A percentile compares a stretch with the other conserved stretches of the same genome.
phyloP scores from a whole-genome alignment of 1,284 basidiomycete species.

The Heliocybe sulcata region DNA sequence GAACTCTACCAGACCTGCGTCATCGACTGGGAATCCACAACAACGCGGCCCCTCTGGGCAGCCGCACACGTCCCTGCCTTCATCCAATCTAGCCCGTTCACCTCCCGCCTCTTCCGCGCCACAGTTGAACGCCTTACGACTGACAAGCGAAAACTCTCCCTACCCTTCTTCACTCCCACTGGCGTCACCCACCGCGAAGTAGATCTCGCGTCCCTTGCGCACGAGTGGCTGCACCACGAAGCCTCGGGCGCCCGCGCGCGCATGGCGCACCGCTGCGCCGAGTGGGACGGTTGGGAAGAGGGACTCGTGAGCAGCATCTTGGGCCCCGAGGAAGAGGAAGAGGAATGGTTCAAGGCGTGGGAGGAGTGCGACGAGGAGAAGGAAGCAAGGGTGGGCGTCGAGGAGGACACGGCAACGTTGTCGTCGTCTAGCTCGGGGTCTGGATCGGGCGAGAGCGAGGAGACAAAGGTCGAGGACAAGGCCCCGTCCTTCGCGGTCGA shows the following conservation, averaged over 20 bases:
- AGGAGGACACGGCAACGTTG: constrained; percentile 9
- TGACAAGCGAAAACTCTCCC: constrained; percentile 3
- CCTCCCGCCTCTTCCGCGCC: constrained; percentile 58
- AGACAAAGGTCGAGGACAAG: constrained; percentile 7
- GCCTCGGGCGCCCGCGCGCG: constrained; percentile 54
- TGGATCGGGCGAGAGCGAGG: background rate
- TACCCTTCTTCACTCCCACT: constrained; percentile 11
- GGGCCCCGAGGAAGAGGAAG: constrained; percentile 59
- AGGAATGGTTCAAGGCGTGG: constrained; percentile 56
- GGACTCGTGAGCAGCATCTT: constrained; percentile 68
- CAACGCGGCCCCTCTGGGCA: constrained; percentile 74
- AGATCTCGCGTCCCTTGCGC: constrained; percentile 35
- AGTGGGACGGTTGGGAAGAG: constrained; percentile 87
- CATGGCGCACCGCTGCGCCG: constrained; percentile 66
- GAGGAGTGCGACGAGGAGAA: constrained; percentile 24
- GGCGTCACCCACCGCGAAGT: constrained; percentile 5
- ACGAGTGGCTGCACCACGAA: constrained; percentile 69
- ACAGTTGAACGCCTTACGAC: constrained; percentile 42
- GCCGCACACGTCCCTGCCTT: constrained; percentile 76
- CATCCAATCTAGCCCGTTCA: constrained; percentile 67
- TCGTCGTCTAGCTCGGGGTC: constrained; percentile 12
- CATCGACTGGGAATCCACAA: constrained; percentile 83
- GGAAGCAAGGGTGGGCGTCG: constrained; percentile 1
- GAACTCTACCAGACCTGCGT: constrained; percentile 53
- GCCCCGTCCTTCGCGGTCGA: constrained; percentile 12